Percentiles rank a stretch among this genome's conserved stretches.
These are phyloP conservation scores for Lichtheimia corymbifera DNA, from an alignment of 371 early-diverging fungal genomes.

Conservation along the genomic window DNA sequence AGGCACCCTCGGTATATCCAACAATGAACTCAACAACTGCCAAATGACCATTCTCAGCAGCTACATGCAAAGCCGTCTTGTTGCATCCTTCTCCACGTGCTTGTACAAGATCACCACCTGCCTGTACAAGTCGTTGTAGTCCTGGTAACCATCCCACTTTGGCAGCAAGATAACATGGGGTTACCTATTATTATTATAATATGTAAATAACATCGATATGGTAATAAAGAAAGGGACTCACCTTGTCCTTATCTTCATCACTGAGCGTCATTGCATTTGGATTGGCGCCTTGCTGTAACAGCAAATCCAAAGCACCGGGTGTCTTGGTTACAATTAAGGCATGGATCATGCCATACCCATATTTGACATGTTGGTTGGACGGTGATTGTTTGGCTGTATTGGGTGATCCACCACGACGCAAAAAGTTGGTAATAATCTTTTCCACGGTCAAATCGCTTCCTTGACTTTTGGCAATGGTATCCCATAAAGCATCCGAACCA, in stretches of 20 bases:
- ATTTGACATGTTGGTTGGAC: constrained; percentile 27
- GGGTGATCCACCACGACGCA: constrained; percentile 51
- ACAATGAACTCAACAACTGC: constrained; percentile 42
- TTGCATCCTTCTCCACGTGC: constrained; percentile 43
- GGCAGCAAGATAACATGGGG: constrained; percentile 50
- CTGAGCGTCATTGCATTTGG: constrained; percentile 38
- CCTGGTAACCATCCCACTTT: constrained; percentile 46
- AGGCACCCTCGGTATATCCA: constrained; percentile 35
- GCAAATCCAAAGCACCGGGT: constrained; percentile 29
- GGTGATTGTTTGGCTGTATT: constrained; percentile 50
- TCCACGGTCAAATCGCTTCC: constrained; percentile 42
- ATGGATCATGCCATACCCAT: constrained; percentile 53
- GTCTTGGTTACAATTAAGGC: constrained; percentile 41
- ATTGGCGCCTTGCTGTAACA: constrained; percentile 52
- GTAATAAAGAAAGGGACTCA: constrained; percentile 3
- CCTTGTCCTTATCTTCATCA: constrained; percentile 41
- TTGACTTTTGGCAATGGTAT: constrained; percentile 38
- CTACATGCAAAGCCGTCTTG: constrained; percentile 43
- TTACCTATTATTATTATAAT: constrained; percentile 17
- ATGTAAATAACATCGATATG: not conserved
- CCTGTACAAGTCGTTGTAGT: constrained; percentile 38
- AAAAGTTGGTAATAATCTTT: constrained; percentile 45
- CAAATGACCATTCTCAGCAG: constrained; percentile 42
- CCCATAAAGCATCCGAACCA: constrained; percentile 51
- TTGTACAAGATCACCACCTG: constrained; percentile 42